Base-by-base conservation (phyloP, 179 eudicot genomes). In the Beta lomatogona region DNA sequence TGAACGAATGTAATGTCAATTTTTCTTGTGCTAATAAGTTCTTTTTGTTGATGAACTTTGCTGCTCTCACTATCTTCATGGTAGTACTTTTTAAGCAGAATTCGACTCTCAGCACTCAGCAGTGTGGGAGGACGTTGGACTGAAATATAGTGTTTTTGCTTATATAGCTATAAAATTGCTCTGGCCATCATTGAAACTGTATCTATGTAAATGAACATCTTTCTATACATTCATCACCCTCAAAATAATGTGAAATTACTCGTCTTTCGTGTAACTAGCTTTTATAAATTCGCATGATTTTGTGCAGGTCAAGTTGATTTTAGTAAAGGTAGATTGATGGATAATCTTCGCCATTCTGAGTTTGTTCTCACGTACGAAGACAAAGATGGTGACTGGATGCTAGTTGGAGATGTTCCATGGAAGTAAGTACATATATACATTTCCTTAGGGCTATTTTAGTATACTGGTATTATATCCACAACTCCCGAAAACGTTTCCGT, bases 341-440 rank as follows among this genome's bases (percentile, higher is more conserved):
- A 86, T 66, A 70, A 80, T 72, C 82, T 80, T 83, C 77, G 80
- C 16, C 79, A 70, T 52, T 86, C 87, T 22, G 89, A 86, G 22
- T 84, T 77, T 66, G 89, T 84, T 74, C 85, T 86, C 12, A 86
- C 86, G 5, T 86, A 73, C 57, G 85, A 83, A 79, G 85, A 83
- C 79, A 83, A 79, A 59, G 82, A 83, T 11, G 79, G 79, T 74
- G 85, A 83, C 76, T 83, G 85, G 85, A 83, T 83, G 85, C 77
- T 83, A n/a, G 85, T 83, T 5, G 85, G 85, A 6, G 85, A 83
- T 79, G 85, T 83, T 52, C 85, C 85, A 66, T 83, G 86, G 86
- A 83, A 83, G 86, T 83, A 79, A 75, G 85, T 59, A 50, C 2
- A 36, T 59, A 50, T 25, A 54, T 44, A 19, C 31, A 79, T 48